These are phyloP conservation scores for Helichrysum umbraculigerum DNA, from an alignment of 129 eudicot species.

Conservation along the genomic window DNA sequence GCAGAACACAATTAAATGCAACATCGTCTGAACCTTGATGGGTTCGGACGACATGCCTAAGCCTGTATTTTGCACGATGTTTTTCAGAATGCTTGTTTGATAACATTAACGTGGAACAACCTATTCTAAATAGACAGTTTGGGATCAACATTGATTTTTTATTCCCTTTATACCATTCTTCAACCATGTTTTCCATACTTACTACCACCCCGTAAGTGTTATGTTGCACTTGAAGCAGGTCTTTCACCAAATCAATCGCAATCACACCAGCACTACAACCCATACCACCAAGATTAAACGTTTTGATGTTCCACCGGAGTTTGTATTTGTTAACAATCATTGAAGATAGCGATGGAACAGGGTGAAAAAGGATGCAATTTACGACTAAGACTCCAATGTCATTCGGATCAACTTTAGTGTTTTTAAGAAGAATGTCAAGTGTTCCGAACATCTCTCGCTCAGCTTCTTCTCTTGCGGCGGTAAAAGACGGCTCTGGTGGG, in stretches of 20 bases:
- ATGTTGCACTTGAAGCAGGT: slow-evolving; percentile 43
- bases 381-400: slow-evolving; percentile 51
- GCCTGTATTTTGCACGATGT: slow-evolving; percentile 41
- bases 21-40: slow-evolving; percentile 41
- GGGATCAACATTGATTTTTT: slow-evolving; percentile 17
- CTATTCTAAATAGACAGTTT: slow-evolving; percentile 47
- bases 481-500: slow-evolving; percentile 46
- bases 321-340: slow-evolving; percentile 53
- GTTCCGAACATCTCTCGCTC: slow-evolving; percentile 53
- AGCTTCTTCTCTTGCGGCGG: slow-evolving; percentile 46
- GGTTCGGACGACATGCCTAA: slow-evolving; percentile 46
- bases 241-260: slow-evolving; percentile 48
- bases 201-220: slow-evolving; percentile 50
- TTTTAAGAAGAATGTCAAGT: slow-evolving; percentile 37
- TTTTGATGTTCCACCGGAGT: slow-evolving; percentile 35
- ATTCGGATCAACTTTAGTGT: slow-evolving; percentile 40
- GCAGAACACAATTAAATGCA: slow-evolving; percentile 41
- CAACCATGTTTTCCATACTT: slow-evolving; percentile 49
- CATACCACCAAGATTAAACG: slow-evolving; percentile 56
- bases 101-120: slow-evolving; percentile 43
- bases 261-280: slow-evolving; percentile 64
- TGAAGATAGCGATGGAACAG: slow-evolving; percentile 54
- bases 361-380: slow-evolving; percentile 53
- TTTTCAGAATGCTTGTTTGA: slow-evolving; percentile 36
- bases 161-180: slow-evolving; percentile 49